Base-by-base conservation (phyloP, 805 yeast genomes). In the Zygotorulaspora florentina region DNA sequence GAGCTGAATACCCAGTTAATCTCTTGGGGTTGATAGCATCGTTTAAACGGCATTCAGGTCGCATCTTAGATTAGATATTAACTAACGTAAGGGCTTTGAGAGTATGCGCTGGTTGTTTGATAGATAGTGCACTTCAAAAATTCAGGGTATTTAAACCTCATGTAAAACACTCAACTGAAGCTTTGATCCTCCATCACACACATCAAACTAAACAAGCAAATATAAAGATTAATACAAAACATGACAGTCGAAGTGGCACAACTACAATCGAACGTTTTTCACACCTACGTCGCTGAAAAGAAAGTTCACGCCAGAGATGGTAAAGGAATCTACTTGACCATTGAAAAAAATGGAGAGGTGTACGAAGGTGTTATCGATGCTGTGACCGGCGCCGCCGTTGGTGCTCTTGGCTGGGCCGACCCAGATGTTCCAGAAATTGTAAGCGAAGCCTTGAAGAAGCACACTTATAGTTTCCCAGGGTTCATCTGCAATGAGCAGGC, bases 351-450 rank as follows among this genome's bases (percentile, higher is more conserved):
- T 29, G 71, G 74, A 17, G 70, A 68, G 30, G 64, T 64, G 34
- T 54, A 57, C 35, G 53, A 47, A 9, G 57, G 56, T 12, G 47
- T 70, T 15, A 50, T 72, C 37, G 78, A 74, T 57, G 77, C 69
- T 20, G 59, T 63, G 53, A 71, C 76, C 9, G 78, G 78, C 50
- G 79, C 79, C 15, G 78, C 79, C 13, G 79, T 74, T 26, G 73
- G 73, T 25, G 68, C 75, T 5, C 54, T 74, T 8, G 78, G 79
- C 25, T 72, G 72, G 53, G 64, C 63, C 40, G 74, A 72, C 49
- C 59, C 60, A 29, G 64, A 59, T 12, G 57, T 55, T 15, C 46
- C 40, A 8, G 71, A 68, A 29, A 65, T 72, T 41, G 56, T 67
- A 29, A 57, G 59, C 12, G 72, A 70, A 10, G 72, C 70, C 25